phyloP scores from a whole-genome alignment of 2,329 filamentous ascomycete genomes.

The Sarocladiaceae sp. region DNA sequence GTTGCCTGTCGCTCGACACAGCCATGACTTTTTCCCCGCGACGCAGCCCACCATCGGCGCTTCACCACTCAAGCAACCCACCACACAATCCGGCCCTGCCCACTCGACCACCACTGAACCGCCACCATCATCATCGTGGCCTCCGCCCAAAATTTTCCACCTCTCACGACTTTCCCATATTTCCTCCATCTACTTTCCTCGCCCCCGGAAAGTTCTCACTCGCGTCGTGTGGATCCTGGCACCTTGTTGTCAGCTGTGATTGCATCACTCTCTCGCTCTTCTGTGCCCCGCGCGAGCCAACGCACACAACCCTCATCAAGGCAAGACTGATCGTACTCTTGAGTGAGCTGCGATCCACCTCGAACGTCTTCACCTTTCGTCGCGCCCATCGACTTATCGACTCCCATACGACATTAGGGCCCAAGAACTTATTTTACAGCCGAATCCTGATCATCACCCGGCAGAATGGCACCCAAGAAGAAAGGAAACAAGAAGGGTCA shows the following conservation, averaged over 20 bases:
- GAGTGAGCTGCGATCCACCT: constrained; percentile 5
- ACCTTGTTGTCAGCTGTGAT: not conserved
- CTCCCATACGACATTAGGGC: constrained; percentile 3
- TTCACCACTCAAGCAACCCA: not conserved
- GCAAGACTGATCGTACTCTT: constrained; percentile 7
- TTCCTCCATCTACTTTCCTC: not conserved
- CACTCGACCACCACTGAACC: constrained; percentile 2
- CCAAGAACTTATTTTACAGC: not conserved
- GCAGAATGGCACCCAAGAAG: constrained; percentile 91
- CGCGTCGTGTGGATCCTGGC: not conserved
- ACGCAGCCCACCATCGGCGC: too few species aligned
- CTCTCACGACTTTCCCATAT: not conserved
- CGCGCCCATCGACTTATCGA: not conserved
- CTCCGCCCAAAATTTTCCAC: constrained; percentile 3
- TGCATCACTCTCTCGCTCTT: not conserved
- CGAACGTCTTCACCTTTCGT: not conserved
- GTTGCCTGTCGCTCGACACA: too few species aligned
- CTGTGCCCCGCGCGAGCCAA: constrained; percentile 2
- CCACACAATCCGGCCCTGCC: not conserved
- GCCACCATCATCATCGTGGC: constrained; percentile 9
- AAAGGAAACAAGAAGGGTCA: constrained; percentile 79
- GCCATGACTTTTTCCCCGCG: constrained; percentile 8
- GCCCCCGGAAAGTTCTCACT: not conserved
- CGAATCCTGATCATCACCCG: constrained; percentile 18
- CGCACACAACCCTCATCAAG: not conserved